Evolutionary conservation across 208 protist species (phyloP).

Genomic region (Acanthamoeba healyi): DNA sequence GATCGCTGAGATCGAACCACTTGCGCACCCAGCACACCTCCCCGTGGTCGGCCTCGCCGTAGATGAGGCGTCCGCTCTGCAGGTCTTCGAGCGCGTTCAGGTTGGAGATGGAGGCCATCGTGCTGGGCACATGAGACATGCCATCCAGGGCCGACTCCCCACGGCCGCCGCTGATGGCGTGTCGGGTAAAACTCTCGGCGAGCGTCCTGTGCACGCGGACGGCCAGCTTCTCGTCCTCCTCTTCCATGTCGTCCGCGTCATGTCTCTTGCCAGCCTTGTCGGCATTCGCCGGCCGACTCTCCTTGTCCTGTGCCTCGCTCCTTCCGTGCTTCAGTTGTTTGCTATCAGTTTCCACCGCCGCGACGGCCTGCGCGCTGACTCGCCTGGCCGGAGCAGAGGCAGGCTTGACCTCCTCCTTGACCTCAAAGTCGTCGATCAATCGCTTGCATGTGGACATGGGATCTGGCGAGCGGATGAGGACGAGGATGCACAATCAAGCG

Average conservation of each 20-base stretch:
- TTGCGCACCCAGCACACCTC: constrained; percentile 93
- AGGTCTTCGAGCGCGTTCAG: background rate
- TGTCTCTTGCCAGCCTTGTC: too few relatives aligned
- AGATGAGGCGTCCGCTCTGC: background rate
- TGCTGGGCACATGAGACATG: too few relatives aligned
- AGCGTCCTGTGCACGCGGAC: constrained; percentile 12
- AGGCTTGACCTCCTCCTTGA: constrained; percentile 23
- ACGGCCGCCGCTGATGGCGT: too few relatives aligned
- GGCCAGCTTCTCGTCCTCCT: background rate
- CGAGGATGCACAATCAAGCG: background rate
- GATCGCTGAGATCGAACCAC: constrained; percentile 96
- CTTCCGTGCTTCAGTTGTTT: background rate
- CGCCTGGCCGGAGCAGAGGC: too few relatives aligned
- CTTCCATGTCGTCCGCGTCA: background rate
- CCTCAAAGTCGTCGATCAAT: constrained; percentile 66
- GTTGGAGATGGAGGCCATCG: background rate
- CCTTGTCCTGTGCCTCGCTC: background rate
- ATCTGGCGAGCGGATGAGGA: background rate
- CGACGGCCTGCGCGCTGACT: background rate
- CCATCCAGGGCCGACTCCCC: too few relatives aligned
- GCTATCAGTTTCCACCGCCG: background rate
- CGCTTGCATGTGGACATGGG: constrained; percentile 26
- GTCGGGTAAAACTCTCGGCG: constrained; percentile 28
- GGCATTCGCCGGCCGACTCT: too few relatives aligned
- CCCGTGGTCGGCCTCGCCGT: background rate